Evolutionary conservation across 805 yeast genomes (phyloP), one percentile per base, ranked within the genome.

Genomic region (Yarrowia sp.): DNA sequence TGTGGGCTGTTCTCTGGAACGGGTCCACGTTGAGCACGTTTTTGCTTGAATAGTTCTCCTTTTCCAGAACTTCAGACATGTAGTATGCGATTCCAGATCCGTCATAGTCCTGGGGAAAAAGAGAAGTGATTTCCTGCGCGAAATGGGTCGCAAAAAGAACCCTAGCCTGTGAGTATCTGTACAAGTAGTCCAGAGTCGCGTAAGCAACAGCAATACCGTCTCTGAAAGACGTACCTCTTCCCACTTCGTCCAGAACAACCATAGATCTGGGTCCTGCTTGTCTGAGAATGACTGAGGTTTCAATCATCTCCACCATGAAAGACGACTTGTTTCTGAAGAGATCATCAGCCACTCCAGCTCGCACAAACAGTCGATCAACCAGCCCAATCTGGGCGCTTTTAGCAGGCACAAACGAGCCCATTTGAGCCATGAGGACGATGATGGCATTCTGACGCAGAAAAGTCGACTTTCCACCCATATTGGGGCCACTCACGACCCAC

Each of bases 271-370:
- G 72, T 0, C 95, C 88, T 9, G 96, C 88, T 50, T 85, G 84
- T 44, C 84, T 79, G 43, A 92, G 75, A 42, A 92, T 91, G 52
- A 81, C 78, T 2, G 91, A 85, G 2, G 96, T 89, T 75, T 92
- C 97, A 46, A 87, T 82, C 97, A 92, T 91, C 73, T 92, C 97
- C 15, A 89, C 91, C 97, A 92, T 91, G 73, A 92, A 92, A 0
- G 97, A 92, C n/a, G 95, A 89, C 73, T 89, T 85, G 49, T 92
- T 92, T 58, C 86, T 83, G 69, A 85, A 85, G 34, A 92, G 83
- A 73, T 91, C 91, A 78, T 92, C 97, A 13, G 81, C 83, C 0
- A 91, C 88, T 0, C 97, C 92, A 74, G 91, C 87, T 34, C 97
- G 81, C 24, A 95, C 87, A 73, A 88, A 90, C 0, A 92, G 85